Conservation (phyloP, 108 stramenopile genomes). For the Fragilaria radians region DNA sequence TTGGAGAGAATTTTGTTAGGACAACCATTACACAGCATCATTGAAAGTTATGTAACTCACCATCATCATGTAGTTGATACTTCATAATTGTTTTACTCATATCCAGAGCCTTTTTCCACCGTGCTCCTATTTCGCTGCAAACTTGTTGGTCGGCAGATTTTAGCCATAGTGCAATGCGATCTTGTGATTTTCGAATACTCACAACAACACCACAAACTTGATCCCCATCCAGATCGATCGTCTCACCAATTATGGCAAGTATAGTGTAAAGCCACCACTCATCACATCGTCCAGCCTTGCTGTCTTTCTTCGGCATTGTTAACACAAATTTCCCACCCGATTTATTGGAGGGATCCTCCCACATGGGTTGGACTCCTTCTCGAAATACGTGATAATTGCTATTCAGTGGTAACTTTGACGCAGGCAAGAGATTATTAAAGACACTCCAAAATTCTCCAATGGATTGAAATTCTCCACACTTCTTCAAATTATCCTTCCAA, state of each 20-base stretch:
- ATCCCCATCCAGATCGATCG: slow-evolving; percentile 70
- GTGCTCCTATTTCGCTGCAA: slow-evolving; percentile 59
- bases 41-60: slow-evolving; percentile 15
- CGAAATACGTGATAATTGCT: slow-evolving; percentile 90
- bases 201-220: slow-evolving; percentile 88
- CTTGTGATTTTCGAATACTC: slow-evolving; percentile 71
- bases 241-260: slow-evolving; percentile 85
- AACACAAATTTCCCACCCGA: slow-evolving; percentile 86
- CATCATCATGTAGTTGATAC: slow-evolving; percentile 84
- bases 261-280: slow-evolving; percentile 84
- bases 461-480: slow-evolving; percentile 77
- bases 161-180: slow-evolving; percentile 86
- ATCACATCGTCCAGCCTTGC: slow-evolving; percentile 43
- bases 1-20: slow-evolving; percentile 1
- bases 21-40: slow-evolving; percentile 1
- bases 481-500: slow-evolving; percentile 88
- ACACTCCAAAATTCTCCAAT: slow-evolving; percentile 87
- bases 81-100: slow-evolving; percentile 62
- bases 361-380: slow-evolving; percentile 87
- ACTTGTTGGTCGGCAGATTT: slow-evolving; percentile 57
- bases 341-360: slow-evolving; percentile 85
- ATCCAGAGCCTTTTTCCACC: slow-evolving; percentile 83
- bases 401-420: slow-evolving; percentile 41
- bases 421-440: slow-evolving; percentile 86
- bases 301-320: slow-evolving; percentile 70